Conservation (phyloP, 2,329 filamentous ascomycete species). For the Akanthomyces muscarius region DNA sequence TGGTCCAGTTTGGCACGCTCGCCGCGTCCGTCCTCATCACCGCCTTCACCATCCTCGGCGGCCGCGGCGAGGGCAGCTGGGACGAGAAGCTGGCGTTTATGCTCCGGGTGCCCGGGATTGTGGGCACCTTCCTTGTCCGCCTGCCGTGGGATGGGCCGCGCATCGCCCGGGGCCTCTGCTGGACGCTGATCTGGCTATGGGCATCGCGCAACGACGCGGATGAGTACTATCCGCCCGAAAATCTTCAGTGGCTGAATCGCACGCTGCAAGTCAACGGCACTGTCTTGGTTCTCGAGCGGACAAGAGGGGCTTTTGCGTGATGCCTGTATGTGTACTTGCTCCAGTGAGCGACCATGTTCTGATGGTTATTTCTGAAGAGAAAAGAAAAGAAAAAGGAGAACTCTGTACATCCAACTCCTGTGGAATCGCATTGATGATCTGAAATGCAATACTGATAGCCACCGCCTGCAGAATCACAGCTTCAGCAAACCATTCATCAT, state of each 20-base stretch:
- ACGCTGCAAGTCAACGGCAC: slow-evolving; percentile 7
- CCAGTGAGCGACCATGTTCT: neutral
- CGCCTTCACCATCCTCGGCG: neutral
- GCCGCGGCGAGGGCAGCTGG: slow-evolving; percentile 5
- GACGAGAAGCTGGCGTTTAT: slow-evolving; percentile 1
- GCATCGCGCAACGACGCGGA: neutral
- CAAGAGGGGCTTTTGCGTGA: neutral
- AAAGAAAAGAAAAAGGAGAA: neutral
- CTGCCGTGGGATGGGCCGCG: slow-evolving; percentile 9
- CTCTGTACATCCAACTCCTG: too few relatives aligned
- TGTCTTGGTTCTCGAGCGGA: neutral
- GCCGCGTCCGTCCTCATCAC: neutral
- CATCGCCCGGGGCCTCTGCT: neutral
- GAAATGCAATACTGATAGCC: too few relatives aligned
- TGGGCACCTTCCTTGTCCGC: neutral
- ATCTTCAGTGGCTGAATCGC: slow-evolving; percentile 3
- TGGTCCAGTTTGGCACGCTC: slow-evolving; percentile 9
- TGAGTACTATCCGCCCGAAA: slow-evolving; percentile 4
- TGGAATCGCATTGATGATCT: too few relatives aligned
- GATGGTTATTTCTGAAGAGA: neutral
- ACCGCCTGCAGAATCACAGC: neutral
- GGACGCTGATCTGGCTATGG: slow-evolving; percentile 1
- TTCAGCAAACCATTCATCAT: neutral
- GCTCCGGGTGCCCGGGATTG: slow-evolving; percentile 5
- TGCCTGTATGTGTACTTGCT: neutral